phyloP scores from a whole-genome alignment of 768 basidiomycete genomes.

The Leccinum aurantiacum region DNA sequence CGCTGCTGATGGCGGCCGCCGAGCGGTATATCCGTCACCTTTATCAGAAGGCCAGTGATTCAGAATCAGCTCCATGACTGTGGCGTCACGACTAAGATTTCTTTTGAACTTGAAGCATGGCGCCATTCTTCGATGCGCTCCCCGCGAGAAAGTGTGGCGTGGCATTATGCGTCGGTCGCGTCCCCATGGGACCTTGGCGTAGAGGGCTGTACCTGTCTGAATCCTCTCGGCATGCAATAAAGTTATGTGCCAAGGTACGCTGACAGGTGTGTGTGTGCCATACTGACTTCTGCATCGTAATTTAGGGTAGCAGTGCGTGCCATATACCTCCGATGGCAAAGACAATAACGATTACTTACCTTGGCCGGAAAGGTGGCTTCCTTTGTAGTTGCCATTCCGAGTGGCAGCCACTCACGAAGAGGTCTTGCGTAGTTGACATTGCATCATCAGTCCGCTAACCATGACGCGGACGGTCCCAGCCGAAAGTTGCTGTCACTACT shows the following conservation, averaged over 20 bases:
- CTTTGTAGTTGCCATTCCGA: conserved; percentile 15
- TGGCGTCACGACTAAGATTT: conserved; percentile 34
- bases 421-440: background rate
- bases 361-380: conserved; percentile 17
- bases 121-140: conserved; percentile 27
- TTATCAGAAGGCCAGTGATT: conserved; percentile 28
- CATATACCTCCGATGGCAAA: conserved; percentile 11
- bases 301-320: background rate
- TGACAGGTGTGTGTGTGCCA: background rate
- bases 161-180: background rate
- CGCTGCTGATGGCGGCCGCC: background rate
- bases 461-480: background rate
- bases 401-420: conserved; percentile 6
- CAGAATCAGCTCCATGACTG: conserved; percentile 49
- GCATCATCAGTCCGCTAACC: too few species aligned
- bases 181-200: background rate
- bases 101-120: conserved; percentile 26
- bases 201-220: background rate
- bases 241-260: background rate
- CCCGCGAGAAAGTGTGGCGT: conserved; percentile 2
- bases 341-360: conserved; percentile 22
- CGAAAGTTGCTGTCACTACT: conserved; percentile 4
- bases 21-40: conserved; percentile 8
- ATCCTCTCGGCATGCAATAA: conserved; percentile 11
- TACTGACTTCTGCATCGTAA: conserved; percentile 8